A percentile compares a stretch with the other conserved stretches of the same genome.
Conservation (phyloP, 768 basidiomycete species). For the Trametes punicea region DNA sequence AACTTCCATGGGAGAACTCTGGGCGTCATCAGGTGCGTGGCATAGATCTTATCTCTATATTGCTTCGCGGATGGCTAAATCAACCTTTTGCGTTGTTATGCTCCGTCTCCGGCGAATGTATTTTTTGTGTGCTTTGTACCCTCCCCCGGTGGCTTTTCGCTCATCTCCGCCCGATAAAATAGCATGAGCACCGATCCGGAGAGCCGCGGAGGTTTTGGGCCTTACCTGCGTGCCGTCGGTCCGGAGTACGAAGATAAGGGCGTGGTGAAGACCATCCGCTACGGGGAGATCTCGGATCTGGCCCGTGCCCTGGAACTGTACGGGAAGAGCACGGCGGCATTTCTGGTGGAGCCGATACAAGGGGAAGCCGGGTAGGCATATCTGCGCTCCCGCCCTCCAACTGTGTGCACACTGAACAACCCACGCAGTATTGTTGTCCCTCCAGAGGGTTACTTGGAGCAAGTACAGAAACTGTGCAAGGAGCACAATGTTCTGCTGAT, state of each 20-base stretch:
- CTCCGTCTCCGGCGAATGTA: slow-evolving; percentile 14
- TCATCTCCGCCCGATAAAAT: slow-evolving; percentile 2
- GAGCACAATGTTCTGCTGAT: slow-evolving; percentile 93
- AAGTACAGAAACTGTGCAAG: slow-evolving; percentile 81
- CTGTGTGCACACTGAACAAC: background rate
- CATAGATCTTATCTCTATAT: slow-evolving; percentile 4
- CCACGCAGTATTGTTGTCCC: slow-evolving; percentile 82
- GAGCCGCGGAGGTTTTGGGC: slow-evolving; percentile 83
- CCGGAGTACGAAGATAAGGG: slow-evolving; percentile 64
- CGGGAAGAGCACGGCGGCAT: slow-evolving; percentile 83
- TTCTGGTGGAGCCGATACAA: slow-evolving; percentile 97
- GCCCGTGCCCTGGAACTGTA: slow-evolving; percentile 74
- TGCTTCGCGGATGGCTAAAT: slow-evolving; percentile 5
- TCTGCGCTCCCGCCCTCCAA: background rate
- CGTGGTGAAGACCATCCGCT: slow-evolving; percentile 61
- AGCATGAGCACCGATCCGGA: slow-evolving; percentile 97
- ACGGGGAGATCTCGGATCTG: slow-evolving; percentile 80
- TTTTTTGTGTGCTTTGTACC: slow-evolving; percentile 1
- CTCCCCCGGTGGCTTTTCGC: background rate
- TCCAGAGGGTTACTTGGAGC: slow-evolving; percentile 76
- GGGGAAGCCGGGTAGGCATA: slow-evolving; percentile 90
- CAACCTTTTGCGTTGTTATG: slow-evolving; percentile 13
- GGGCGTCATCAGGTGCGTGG: slow-evolving; percentile 70
- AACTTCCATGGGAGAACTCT: slow-evolving; percentile 97
- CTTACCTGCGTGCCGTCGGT: slow-evolving; percentile 83